phyloP scores from a whole-genome alignment of 2,329 filamentous ascomycete genomes.

The Parastagonospora nodorum region DNA sequence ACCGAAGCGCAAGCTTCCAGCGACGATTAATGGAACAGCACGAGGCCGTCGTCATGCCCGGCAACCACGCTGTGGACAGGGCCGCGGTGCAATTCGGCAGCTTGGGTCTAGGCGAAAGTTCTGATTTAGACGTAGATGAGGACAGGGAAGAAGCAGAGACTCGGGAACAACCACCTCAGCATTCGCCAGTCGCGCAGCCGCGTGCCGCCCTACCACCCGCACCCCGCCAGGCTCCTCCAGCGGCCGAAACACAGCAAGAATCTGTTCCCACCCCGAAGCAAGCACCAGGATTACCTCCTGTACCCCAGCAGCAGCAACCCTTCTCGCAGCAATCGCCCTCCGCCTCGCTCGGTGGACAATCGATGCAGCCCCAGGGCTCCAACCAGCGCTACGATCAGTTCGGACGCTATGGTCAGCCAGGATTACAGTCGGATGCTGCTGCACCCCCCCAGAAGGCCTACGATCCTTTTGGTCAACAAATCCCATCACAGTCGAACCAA shows the following conservation, averaged over 20 bases:
- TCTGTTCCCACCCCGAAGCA: constrained; percentile 59
- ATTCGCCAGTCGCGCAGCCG: constrained; percentile 85
- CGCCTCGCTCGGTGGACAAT: constrained; percentile 58
- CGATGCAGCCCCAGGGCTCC: constrained; percentile 56
- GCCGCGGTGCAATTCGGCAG: constrained; percentile 95
- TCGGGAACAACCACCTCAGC: constrained; percentile 87
- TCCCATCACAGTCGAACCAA: constrained; percentile 53
- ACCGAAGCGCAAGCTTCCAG: constrained; percentile 79
- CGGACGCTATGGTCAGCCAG: constrained; percentile 69
- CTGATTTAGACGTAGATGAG: constrained; percentile 82
- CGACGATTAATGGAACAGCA: constrained; percentile 91
- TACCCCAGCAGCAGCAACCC: constrained; percentile 56
- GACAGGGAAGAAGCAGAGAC: constrained; percentile 96
- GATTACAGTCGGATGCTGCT: constrained; percentile 63
- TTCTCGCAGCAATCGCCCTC: constrained; percentile 50
- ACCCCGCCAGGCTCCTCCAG: constrained; percentile 51
- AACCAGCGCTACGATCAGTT: constrained; percentile 65
- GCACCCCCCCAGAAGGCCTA: constrained; percentile 77
- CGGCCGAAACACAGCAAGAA: constrained; percentile 48
- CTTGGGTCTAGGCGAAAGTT: constrained; percentile 77
- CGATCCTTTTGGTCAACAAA: constrained; percentile 83
- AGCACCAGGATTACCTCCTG: constrained; percentile 66
- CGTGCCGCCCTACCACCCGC: constrained; percentile 84
- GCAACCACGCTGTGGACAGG: constrained; percentile 91
- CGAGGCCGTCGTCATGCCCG: constrained; percentile 97